phyloP scores from a whole-genome alignment of 202 grass and related monocot genomes.

The Bolboschoenoplectus hybrid region DNA sequence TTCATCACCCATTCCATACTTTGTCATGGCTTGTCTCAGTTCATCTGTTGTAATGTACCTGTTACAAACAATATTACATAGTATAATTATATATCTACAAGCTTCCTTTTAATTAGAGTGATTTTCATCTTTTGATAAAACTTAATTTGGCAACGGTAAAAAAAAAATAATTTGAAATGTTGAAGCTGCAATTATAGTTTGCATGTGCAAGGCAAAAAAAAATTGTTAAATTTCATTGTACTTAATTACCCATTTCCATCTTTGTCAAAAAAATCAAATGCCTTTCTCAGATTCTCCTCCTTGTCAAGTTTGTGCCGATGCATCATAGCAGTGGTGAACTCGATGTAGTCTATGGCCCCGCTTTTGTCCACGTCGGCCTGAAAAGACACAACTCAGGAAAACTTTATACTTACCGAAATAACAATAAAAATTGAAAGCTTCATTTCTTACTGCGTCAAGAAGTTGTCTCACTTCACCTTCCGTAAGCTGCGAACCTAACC shows the following conservation, averaged over 20 bases:
- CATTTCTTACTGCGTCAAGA: conserved; percentile 77
- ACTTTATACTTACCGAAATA: conserved; percentile 1
- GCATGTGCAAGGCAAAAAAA: not conserved
- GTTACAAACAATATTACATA: conserved; percentile 38
- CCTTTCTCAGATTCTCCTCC: conserved; percentile 63
- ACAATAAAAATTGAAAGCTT: conserved; percentile 27
- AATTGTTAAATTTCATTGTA: not conserved
- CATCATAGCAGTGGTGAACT: conserved; percentile 80
- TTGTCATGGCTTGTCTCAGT: conserved; percentile 73
- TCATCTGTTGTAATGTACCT: conserved; percentile 97
- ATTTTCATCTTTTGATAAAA: not conserved
- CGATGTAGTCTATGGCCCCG: conserved; percentile 82
- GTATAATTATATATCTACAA: conserved; percentile 1
- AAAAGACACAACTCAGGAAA: conserved; percentile 6
- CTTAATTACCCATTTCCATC: conserved; percentile 75
- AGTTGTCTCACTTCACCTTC: conserved; percentile 74
- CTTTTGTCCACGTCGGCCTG: conserved; percentile 89
- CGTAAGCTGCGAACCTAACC: conserved; percentile 60
- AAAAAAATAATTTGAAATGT: not conserved
- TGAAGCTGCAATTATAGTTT: not conserved
- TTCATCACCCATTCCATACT: conserved; percentile 72
- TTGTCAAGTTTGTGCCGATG: conserved; percentile 86
- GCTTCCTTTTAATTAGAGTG: not conserved
- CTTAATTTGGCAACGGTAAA: not conserved
- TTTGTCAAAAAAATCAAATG: conserved; percentile 88